Evolutionary conservation across 352 stramenopile species (phyloP), one percentile per base, ranked within the genome.

Genomic region (Phytophthora parvispora): DNA sequence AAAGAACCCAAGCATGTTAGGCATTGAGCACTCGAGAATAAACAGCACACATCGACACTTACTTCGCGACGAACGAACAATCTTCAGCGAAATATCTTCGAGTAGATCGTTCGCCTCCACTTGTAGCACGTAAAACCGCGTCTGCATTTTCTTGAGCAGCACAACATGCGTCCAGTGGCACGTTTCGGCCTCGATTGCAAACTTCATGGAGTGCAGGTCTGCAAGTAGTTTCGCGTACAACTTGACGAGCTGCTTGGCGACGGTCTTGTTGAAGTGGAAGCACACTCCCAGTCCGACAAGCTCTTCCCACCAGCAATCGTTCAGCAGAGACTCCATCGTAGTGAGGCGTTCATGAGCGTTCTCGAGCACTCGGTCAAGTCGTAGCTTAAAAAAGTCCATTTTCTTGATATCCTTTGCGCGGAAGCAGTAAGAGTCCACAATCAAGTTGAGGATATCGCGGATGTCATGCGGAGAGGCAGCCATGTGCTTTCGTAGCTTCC

Each of bases 361-460:
- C 3, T 72, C 56, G 9, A 94, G 74, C 12, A 89, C 55, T 4
- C 83, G 80, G 12, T 88, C 74, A 9, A 94, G 74, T 10, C 86
- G 80, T 25, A 93, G 55, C 15, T 78, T 83, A 54, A 94, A 89
- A 36, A 94, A 92, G 36, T 94, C 83, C 85, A 94, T 91, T 27
- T 92, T 72, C 47, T 89, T 86, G 54, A 92, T 88, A 62, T 93
- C 83, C 27, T 89, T 90, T 3, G 77, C 81, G 10, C 81, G 80
- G 60, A 94, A 94, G 56, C 87, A 94, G 62, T 94, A 94, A 13
- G 87, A 76, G 63, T 94, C 87, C 22, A 94, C 80, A 57, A 94
- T 91, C 40, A 95, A 73, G 57, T 95, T 93, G 5, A 93, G 67
- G 16, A 93, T 87, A 47, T 95, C 84, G 5, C 80, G 76, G 18